Conservation (phyloP, 495 filamentous ascomycete species). For the Neurospora sp. region DNA sequence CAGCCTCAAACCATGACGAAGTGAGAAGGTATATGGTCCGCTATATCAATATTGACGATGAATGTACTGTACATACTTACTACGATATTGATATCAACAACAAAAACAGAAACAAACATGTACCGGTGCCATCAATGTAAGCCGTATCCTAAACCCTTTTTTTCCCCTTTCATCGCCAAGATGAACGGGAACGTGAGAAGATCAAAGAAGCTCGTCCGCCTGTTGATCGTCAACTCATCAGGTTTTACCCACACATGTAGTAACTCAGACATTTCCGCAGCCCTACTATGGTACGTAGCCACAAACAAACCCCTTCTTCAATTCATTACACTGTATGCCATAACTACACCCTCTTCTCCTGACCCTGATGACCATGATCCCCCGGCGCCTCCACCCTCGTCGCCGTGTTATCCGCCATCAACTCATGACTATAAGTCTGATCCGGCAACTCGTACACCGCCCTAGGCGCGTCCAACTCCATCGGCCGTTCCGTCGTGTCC, state of each 20-base stretch:
- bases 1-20: too few species aligned
- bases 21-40: background rate
- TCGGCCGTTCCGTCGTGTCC: constrained; percentile 7
- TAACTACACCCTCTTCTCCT: background rate
- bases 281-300: background rate
- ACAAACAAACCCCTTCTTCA: background rate
- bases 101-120: background rate
- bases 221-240: background rate
- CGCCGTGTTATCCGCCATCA: constrained; percentile 10
- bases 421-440: constrained; percentile 21
- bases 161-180: background rate
- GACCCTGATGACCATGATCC: background rate
- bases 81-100: background rate
- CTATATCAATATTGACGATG: background rate
- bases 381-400: background rate
- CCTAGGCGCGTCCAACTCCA: constrained; percentile 14
- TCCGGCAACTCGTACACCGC: constrained; percentile 23
- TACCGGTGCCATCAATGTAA: too few species aligned
- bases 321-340: background rate
- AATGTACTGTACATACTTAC: background rate
- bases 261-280: background rate
- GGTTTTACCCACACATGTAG: background rate
- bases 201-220: background rate
- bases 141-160: background rate
- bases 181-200: background rate